Percentiles rank a stretch among this genome's conserved stretches.
Conservation (phyloP, 441 rosid genomes). For the Croton setiger region DNA sequence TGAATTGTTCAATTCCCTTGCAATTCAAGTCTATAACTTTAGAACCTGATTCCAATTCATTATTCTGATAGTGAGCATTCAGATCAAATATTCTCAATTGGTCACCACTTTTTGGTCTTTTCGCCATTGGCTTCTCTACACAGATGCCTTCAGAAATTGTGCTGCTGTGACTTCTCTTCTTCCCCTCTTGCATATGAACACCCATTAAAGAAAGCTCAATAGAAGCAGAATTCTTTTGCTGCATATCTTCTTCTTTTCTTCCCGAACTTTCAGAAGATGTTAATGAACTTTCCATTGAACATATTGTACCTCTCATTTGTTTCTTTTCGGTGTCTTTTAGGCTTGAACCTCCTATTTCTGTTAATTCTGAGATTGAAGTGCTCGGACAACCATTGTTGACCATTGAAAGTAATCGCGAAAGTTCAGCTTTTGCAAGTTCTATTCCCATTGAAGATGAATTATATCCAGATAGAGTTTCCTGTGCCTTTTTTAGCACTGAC, state of each 20-base stretch:
- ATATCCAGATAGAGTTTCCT: slow-evolving; percentile 82
- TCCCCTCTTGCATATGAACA: slow-evolving; percentile 41
- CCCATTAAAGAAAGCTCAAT: slow-evolving; percentile 65
- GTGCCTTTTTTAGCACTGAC: slow-evolving; percentile 80
- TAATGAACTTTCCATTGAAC: slow-evolving; percentile 83
- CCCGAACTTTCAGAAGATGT: slow-evolving; percentile 85
- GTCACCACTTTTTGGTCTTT: slow-evolving; percentile 31
- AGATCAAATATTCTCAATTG: slow-evolving; percentile 47
- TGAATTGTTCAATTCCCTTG: slow-evolving; percentile 32
- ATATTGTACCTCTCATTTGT: slow-evolving; percentile 36
- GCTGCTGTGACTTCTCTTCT: slow-evolving; percentile 46
- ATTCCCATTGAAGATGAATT: slow-evolving; percentile 52
- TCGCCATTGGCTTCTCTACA: slow-evolving; percentile 40
- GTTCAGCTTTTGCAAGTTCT: slow-evolving; percentile 70
- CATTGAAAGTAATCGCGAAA: slow-evolving; percentile 68
- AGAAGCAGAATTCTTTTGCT: slow-evolving; percentile 18
- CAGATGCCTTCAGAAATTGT: slow-evolving; percentile 33
- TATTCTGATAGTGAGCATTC: slow-evolving; percentile 43
- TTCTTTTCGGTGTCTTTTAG: slow-evolving; percentile 33
- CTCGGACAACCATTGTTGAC: slow-evolving; percentile 50
- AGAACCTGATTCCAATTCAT: slow-evolving; percentile 35
- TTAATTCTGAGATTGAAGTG: slow-evolving; percentile 69
- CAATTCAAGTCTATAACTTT: slow-evolving; percentile 49
- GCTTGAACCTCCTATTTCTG: slow-evolving; percentile 48
- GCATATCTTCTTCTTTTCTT: slow-evolving; percentile 38